Percentiles rank a stretch among this genome's conserved stretches.
phyloP scores from a whole-genome alignment of 2,329 filamentous ascomycete species.

The Alternaria infectoria region DNA sequence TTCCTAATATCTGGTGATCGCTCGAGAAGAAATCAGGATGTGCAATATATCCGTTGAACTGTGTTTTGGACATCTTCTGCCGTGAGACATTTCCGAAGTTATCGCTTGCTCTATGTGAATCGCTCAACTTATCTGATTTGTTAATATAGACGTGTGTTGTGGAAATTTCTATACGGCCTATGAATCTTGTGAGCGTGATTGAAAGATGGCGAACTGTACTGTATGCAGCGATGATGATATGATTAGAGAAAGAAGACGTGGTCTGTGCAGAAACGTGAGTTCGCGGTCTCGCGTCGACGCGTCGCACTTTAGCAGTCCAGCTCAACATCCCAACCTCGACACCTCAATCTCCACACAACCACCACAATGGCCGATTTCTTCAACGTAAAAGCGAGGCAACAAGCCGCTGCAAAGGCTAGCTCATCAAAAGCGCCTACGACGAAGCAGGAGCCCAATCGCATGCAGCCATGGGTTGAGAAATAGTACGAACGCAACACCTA shows the following conservation, averaged over 20 bases:
- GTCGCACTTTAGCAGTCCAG: conserved; percentile 36
- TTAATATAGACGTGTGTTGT: background rate
- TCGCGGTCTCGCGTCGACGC: conserved; percentile 41
- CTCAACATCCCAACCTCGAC: conserved; percentile 13
- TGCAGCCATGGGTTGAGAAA: conserved; percentile 99
- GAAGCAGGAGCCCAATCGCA: conserved; percentile 67
- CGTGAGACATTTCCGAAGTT: background rate
- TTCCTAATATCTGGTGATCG: background rate
- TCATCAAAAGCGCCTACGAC: conserved; percentile 70
- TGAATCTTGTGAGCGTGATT: background rate
- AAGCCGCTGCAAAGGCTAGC: conserved; percentile 73
- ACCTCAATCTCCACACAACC: conserved; percentile 3
- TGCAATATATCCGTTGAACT: conserved; percentile 9
- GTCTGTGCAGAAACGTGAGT: conserved; percentile 38
- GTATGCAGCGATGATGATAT: conserved; percentile 11
- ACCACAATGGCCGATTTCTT: conserved; percentile 87
- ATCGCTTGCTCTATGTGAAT: background rate
- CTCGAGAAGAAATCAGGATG: background rate
- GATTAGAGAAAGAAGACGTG: conserved; percentile 16
- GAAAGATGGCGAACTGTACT: background rate
- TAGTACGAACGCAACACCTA: conserved; percentile 65
- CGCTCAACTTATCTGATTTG: background rate
- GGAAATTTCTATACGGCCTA: background rate
- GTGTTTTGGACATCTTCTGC: background rate
- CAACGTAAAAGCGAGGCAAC: conserved; percentile 84